Conservation (phyloP, 257 asterid genomes). For the Paraleonurus japonicus region DNA sequence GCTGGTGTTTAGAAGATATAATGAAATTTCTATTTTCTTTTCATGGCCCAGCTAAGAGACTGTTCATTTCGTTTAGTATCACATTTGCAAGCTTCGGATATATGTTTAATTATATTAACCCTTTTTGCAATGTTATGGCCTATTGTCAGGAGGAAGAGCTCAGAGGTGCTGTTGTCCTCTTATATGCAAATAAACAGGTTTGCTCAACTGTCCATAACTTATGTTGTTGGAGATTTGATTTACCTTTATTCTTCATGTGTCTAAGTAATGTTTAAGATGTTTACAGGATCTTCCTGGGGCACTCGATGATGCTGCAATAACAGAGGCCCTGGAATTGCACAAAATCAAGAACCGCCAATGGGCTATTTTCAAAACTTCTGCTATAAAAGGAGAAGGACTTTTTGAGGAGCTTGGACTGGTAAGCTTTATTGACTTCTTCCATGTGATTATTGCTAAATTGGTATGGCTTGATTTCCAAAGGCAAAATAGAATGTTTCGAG, state of each 20-base stretch:
- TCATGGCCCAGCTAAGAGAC: neutral
- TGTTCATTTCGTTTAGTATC: neutral
- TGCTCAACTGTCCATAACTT: neutral
- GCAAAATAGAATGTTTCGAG: neutral
- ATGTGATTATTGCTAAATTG: neutral
- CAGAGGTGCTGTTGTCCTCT: conserved; percentile 47
- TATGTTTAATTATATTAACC: conserved; percentile 8
- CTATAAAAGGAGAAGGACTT: conserved; percentile 94
- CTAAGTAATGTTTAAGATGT: neutral
- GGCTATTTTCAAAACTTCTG: conserved; percentile 93
- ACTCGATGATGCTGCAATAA: conserved; percentile 88
- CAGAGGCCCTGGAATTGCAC: conserved; percentile 90
- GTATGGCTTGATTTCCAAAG: neutral
- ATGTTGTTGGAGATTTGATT: neutral
- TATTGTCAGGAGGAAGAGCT: conserved; percentile 50
- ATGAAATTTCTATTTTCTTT: neutral
- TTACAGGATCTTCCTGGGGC: conserved; percentile 97
- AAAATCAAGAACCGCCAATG: conserved; percentile 90
- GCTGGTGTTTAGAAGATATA: neutral
- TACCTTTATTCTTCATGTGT: neutral
- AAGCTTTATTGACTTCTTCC: conserved; percentile 23
- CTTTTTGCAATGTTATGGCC: conserved; percentile 12
- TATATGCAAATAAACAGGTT: conserved; percentile 48
- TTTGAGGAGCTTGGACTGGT: conserved; percentile 97
- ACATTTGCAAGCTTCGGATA: neutral